These are phyloP conservation scores for Buxus sempervirens DNA, from an alignment of 164 flowering plant species.

Conservation along the genomic window DNA sequence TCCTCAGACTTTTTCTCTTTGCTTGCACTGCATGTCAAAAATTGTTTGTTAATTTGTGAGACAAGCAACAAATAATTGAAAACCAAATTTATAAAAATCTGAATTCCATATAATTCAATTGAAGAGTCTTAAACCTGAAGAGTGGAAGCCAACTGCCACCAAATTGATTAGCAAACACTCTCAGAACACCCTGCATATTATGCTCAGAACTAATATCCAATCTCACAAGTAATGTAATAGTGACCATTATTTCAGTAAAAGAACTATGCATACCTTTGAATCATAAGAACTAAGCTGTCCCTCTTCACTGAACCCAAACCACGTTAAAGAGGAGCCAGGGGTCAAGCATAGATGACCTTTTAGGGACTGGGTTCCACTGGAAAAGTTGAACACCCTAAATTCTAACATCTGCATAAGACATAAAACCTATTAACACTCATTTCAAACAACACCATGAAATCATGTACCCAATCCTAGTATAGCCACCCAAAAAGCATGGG, in stretches of 20 bases:
- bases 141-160: slow-evolving; percentile 95
- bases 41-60: not conserved
- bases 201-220: slow-evolving; percentile 12
- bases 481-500: not conserved
- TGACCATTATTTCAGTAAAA: not conserved
- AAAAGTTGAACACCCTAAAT: slow-evolving; percentile 61
- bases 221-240: not conserved
- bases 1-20: slow-evolving; percentile 68
- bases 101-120: not conserved
- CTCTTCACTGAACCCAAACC: slow-evolving; percentile 98
- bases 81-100: not conserved
- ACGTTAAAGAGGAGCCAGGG: slow-evolving; percentile 75
- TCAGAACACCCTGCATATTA: slow-evolving; percentile 67
- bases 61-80: not conserved
- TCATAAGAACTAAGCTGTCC: slow-evolving; percentile 87
- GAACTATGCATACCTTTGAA: slow-evolving; percentile 62
- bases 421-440: not conserved
- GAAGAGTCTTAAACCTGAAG: slow-evolving; percentile 58
- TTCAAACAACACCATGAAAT: not conserved
- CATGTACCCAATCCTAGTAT: not conserved
- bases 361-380: slow-evolving; percentile 47
- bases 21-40: slow-evolving; percentile 28
- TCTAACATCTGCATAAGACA: slow-evolving; percentile 67
- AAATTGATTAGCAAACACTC: slow-evolving; percentile 70
- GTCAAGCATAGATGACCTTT: slow-evolving; percentile 73